Percentiles rank a stretch among this genome's conserved stretches.
These are phyloP conservation scores for Naumovozyma baii DNA, from an alignment of 805 yeast species.

Conservation along the genomic window DNA sequence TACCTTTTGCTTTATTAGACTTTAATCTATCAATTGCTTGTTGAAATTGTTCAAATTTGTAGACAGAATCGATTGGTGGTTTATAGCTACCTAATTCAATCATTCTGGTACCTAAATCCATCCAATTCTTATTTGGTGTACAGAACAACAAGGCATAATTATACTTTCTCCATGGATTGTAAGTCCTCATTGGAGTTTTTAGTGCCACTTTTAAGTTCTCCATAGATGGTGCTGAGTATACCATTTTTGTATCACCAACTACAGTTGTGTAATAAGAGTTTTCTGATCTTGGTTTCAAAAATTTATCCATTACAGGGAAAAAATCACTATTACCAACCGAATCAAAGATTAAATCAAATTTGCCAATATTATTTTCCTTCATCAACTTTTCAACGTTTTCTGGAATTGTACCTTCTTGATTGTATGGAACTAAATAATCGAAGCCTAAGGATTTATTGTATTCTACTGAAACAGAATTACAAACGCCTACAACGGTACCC, in stretches of 20 bases:
- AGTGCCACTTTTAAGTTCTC: no score
- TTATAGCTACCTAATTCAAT: conserved; percentile 27
- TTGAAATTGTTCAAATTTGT: conserved; percentile 38
- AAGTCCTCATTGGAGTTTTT: conserved; percentile 8
- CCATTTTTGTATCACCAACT: conserved; percentile 43
- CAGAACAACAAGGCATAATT: conserved; percentile 22
- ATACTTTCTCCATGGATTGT: conserved; percentile 23
- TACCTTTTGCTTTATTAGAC: conserved; percentile 49
- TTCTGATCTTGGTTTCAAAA: conserved; percentile 38
- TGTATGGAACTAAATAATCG: conserved; percentile 48
- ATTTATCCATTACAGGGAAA: conserved; percentile 33
- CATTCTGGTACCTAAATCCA: conserved; percentile 19
- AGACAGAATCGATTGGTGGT: conserved; percentile 46
- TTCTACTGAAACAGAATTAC: conserved; percentile 41
- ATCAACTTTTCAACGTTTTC: conserved; percentile 30
- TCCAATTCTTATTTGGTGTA: conserved; percentile 4
- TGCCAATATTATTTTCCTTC: conserved; percentile 27
- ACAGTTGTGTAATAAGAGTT: conserved; percentile 45
- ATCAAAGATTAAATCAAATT: conserved; percentile 57
- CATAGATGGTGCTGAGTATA: conserved; percentile 20
- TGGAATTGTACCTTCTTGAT: conserved; percentile 31
- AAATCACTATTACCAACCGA: conserved; percentile 51
- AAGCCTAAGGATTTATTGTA: conserved; percentile 46
- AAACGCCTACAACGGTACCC: conserved; percentile 45
- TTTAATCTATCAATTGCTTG: conserved; percentile 42